Evolutionary conservation across 1,139 yeast species (phyloP).

Genomic region (Candida sojae): DNA sequence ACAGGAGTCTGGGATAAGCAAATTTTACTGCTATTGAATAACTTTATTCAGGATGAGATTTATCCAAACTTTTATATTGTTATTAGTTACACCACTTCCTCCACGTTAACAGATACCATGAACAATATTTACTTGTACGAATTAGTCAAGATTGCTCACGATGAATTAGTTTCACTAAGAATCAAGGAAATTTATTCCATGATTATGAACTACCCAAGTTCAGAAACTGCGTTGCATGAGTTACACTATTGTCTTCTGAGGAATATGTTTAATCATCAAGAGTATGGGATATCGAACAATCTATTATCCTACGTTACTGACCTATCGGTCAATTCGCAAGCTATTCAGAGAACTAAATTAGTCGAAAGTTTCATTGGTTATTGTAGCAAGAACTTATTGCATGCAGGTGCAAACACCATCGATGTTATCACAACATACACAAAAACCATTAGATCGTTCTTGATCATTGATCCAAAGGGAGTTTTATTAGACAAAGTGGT

Average conservation of each 20-base stretch:
- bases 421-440: conserved; percentile 73
- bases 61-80: conserved; percentile 39
- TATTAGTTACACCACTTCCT: conserved; percentile 18
- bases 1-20: conserved; percentile 43
- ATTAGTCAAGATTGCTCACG: conserved; percentile 41
- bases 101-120: conserved; percentile 14
- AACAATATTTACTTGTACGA: conserved; percentile 26
- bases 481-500: conserved; percentile 77
- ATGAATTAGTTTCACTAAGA: conserved; percentile 52
- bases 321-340: conserved; percentile 25
- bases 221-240: conserved; percentile 64
- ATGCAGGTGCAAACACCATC: conserved; percentile 81
- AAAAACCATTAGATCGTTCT: conserved; percentile 69
- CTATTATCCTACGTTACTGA: conserved; percentile 21
- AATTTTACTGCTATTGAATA: conserved; percentile 33
- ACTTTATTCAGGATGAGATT: conserved; percentile 40
- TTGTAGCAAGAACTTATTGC: conserved; percentile 58
- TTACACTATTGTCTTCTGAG: conserved; percentile 50
- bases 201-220: conserved; percentile 58
- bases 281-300: conserved; percentile 10
- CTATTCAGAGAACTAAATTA: conserved; percentile 50
- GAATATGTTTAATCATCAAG: conserved; percentile 17
- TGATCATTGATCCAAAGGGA: conserved; percentile 84
- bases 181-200: conserved; percentile 67
- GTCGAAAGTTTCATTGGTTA: conserved; percentile 54